Evolutionary conservation across 192 early-diverging fungal genomes (phyloP), one percentile per base, ranked within the genome.

Genomic region (Backusella liffmaniae): DNA sequence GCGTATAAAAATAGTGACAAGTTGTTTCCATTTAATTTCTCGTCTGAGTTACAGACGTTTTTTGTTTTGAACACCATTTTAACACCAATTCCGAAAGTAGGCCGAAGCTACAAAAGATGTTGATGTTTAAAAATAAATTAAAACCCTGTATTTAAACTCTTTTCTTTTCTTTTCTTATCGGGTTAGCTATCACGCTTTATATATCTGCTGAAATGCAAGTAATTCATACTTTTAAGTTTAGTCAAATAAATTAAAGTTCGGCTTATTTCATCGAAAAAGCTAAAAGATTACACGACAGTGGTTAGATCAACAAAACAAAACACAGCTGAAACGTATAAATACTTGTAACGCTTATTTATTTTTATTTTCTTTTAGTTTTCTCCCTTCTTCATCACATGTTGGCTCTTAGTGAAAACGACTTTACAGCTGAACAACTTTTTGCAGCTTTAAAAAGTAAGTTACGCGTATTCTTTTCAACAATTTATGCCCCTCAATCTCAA

Each of bases 351-450:
- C 37, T 39, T 39, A 39, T 39, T 39, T 39, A 39, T 39, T 29
- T 29, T 62, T 29, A 26, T 0, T 18, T 56, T 23, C 23, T 23
- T 21, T 53, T 53, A 23, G 2, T 56, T 62, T 49, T n/a, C 6
- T 18, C 10, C 9, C 29, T 62, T 29, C n/a, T 29, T 29, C 4
- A 29, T 62, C 21, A 29, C 56, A 62, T 62, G 56, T 62, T 62
- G 12, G 56, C 56, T 62, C 23, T 62, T 29, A 62, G 56, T 26
- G 56, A 62, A 29, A 62, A 62, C 26, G 56, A 26, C 10, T 62
- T 62, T 62, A 62, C 56, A 62, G 21, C 56, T 62, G 56, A 62
- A 29, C 56, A 62, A 23, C 56, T 62, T 62, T 62, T 62, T 62
- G 56, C 56, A 29, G 56, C 56, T 62, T 62, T 62, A 62, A 62